These are phyloP conservation scores for Paspalum vaginatum DNA, from an alignment of 176 grass and related monocot genomes.

Conservation along the genomic window DNA sequence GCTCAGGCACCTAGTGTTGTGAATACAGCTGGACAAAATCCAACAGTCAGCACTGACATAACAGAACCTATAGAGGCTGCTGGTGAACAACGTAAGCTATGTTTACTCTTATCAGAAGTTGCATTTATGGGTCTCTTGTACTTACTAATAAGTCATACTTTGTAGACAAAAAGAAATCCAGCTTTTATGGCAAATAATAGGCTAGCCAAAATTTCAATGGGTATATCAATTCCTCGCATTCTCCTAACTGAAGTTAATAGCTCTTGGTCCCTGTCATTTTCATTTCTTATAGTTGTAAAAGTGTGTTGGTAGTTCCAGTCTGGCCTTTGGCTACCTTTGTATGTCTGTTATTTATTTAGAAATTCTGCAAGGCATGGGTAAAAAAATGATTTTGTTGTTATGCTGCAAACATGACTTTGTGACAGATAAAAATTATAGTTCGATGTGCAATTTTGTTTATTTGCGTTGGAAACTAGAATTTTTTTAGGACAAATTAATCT, in stretches of 20 bases:
- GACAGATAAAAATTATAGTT: constrained; percentile 14
- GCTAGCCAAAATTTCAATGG: background rate
- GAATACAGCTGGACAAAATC: constrained; percentile 61
- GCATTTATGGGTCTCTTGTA: constrained; percentile 8
- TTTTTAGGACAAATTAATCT: constrained; percentile 1
- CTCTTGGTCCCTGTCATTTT: constrained; percentile 5
- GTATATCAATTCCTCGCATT: background rate
- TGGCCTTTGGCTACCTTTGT: constrained; percentile 14
- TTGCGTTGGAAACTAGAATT: background rate
- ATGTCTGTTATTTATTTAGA: constrained; percentile 26
- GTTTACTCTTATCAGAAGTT: constrained; percentile 23
- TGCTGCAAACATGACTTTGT: background rate
- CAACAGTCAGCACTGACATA: constrained; percentile 56
- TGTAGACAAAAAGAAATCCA: constrained; percentile 2
- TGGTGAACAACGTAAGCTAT: constrained; percentile 63
- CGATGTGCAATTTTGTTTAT: constrained; percentile 8
- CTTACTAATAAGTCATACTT: background rate
- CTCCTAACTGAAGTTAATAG: background rate
- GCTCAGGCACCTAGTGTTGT: constrained; percentile 68
- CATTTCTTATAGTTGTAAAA: constrained; percentile 21
- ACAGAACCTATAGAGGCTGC: constrained; percentile 54
- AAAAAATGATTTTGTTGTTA: constrained; percentile 3
- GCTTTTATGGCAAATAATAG: constrained; percentile 13
- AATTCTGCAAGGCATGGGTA: background rate
- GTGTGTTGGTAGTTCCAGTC: constrained; percentile 26